Percentiles rank a stretch among this genome's conserved stretches.
Evolutionary conservation across 176 grass and related monocot genomes (phyloP).

Genomic region (Phoenix dactylifera): DNA sequence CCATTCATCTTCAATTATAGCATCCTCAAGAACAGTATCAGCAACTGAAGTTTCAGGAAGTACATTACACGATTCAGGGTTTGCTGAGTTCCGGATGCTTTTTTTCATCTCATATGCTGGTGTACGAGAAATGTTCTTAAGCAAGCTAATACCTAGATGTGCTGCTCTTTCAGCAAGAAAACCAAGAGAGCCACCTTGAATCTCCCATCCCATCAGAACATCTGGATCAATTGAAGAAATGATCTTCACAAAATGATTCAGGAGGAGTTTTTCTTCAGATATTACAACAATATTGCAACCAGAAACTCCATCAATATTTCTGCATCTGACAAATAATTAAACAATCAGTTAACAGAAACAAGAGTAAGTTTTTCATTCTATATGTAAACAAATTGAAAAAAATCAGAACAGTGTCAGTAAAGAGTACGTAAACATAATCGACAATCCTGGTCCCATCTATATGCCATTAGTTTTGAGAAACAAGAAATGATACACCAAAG

Average conservation of each 20-base stretch:
- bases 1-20: slow-evolving; percentile 45
- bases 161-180: slow-evolving; percentile 89
- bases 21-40: slow-evolving; percentile 35
- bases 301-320: slow-evolving; percentile 62
- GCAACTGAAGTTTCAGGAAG: slow-evolving; percentile 46
- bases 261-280: slow-evolving; percentile 61
- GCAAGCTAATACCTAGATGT: slow-evolving; percentile 60
- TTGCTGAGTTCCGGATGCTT: slow-evolving; percentile 32
- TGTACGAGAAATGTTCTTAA: slow-evolving; percentile 85
- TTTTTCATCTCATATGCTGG: slow-evolving; percentile 41
- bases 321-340: slow-evolving; percentile 15
- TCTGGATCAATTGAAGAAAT: slow-evolving; percentile 81
- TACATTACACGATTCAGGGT: slow-evolving; percentile 28
- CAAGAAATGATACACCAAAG: too few relatives aligned
- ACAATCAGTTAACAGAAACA: too few relatives aligned
- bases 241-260: slow-evolving; percentile 55
- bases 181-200: slow-evolving; percentile 74
- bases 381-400: too few relatives aligned
- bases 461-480: too few relatives aligned
- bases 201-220: slow-evolving; percentile 86
- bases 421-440: too few relatives aligned
- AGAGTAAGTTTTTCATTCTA: too few relatives aligned
- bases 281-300: slow-evolving; percentile 36
- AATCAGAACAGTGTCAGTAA: not conserved
- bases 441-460: too few relatives aligned